Percentiles rank a stretch among this genome's conserved stretches.
These are phyloP conservation scores for Fusarium sp. DNA, from an alignment of 2,329 filamentous ascomycete genomes.

Conservation along the genomic window DNA sequence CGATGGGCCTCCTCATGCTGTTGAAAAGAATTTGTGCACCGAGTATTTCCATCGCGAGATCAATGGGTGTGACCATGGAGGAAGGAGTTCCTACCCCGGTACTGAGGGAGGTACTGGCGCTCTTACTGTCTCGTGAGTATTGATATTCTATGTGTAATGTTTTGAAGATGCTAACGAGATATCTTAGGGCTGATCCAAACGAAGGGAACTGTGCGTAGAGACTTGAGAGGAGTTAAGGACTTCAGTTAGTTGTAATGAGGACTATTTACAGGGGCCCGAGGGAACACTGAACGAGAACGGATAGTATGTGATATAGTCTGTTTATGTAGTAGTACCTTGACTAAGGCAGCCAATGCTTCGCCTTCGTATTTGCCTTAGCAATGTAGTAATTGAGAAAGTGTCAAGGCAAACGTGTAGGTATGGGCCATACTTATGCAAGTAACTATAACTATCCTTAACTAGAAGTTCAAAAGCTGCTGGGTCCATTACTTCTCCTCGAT, in stretches of 20 bases:
- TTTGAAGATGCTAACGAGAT: neutral
- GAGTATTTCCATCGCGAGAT: neutral
- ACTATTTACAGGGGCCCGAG: accelerated
- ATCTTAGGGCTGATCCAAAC: neutral
- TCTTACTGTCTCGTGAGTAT: neutral
- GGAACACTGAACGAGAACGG: accelerated
- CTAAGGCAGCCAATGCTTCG: neutral
- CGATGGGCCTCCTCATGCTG: neutral
- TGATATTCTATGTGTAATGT: accelerated
- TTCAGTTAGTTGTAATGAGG: accelerated
- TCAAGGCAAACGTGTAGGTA: neutral
- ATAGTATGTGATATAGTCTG: neutral
- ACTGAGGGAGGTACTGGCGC: neutral
- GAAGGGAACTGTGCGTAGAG: neutral
- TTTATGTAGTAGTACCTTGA: neutral
- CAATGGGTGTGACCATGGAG: neutral
- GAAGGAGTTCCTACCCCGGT: neutral
- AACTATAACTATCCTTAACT: neutral
- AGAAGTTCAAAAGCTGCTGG: neutral
- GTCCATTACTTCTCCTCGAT: slow-evolving; percentile 24
- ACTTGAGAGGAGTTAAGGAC: neutral
- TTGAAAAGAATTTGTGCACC: neutral
- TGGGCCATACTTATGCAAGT: too few species aligned
- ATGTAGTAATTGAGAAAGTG: neutral
- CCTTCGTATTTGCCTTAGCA: neutral